Percentiles rank a stretch among this genome's conserved stretches.
Conservation (phyloP, 1,284 basidiomycete genomes). For the Waitea zeae region DNA sequence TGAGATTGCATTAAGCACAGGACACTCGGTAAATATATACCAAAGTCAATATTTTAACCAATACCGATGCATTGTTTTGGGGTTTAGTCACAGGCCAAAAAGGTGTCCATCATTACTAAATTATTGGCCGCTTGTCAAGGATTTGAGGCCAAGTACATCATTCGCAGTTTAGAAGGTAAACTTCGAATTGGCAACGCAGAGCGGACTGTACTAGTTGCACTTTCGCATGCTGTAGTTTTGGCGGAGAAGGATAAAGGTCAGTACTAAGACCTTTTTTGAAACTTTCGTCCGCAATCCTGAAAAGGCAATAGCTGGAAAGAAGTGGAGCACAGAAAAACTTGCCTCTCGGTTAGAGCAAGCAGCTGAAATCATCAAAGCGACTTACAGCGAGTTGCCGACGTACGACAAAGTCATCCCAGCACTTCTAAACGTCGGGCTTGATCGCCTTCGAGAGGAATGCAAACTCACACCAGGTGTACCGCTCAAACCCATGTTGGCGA, state of each 20-base stretch:
- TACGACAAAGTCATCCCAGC: constrained; percentile 95
- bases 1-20: constrained; percentile 75
- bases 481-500: constrained; percentile 99
- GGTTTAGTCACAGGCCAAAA: constrained; percentile 79
- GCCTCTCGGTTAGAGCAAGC: constrained; percentile 67
- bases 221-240: constrained; percentile 75
- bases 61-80: constrained; percentile 1
- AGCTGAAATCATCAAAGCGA: constrained; percentile 68
- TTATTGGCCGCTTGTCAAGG: constrained; percentile 85
- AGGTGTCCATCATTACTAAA: constrained; percentile 91
- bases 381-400: constrained; percentile 90
- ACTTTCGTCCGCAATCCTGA: constrained; percentile 3
- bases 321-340: constrained; percentile 61
- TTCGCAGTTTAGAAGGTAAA: constrained; percentile 93
- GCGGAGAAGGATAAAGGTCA: constrained; percentile 56
- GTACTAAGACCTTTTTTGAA: constrained; percentile 9
- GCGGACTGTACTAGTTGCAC: constrained; percentile 76
- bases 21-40: constrained; percentile 47
- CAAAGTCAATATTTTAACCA: not conserved
- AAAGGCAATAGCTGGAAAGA: constrained; percentile 38
- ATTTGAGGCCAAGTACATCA: constrained; percentile 86
- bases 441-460: constrained; percentile 57
- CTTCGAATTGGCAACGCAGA: constrained; percentile 95
- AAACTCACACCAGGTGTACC: constrained; percentile 93
- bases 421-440: constrained; percentile 66